phyloP scores from a whole-genome alignment of 2,329 filamentous ascomycete genomes.

The Trichophyton schoenleinii region DNA sequence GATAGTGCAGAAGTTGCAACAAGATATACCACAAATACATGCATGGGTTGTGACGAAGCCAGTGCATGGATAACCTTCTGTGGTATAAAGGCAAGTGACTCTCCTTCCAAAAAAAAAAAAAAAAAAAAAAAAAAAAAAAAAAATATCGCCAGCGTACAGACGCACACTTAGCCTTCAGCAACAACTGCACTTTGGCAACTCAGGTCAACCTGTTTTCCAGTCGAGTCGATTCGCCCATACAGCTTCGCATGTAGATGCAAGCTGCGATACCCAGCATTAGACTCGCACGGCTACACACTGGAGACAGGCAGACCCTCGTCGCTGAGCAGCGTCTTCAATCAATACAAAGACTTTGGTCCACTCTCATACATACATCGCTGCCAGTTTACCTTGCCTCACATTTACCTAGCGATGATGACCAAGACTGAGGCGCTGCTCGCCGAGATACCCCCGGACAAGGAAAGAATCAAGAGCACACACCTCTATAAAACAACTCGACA shows the following conservation, averaged over 20 bases:
- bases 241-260: constrained; percentile 5
- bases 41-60: constrained; percentile 70
- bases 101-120: background rate
- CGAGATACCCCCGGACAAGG: background rate
- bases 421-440: background rate
- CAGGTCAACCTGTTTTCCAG: background rate
- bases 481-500: background rate
- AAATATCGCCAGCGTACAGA: no score
- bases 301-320: background rate
- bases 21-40: background rate
- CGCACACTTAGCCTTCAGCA: constrained; percentile 6
- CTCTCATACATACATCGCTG: background rate
- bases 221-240: background rate
- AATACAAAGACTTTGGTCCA: background rate
- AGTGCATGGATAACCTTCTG: constrained; percentile 54
- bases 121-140: no score
- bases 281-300: background rate
- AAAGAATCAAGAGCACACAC: background rate
- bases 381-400: background rate
- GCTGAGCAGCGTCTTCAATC: background rate
- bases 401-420: background rate
- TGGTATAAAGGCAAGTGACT: constrained; percentile 32
- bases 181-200: constrained; percentile 3
- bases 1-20: background rate
- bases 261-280: background rate